Evolutionary conservation across 305 asterid species (phyloP).

Genomic region (Solanum aculeatissimum): DNA sequence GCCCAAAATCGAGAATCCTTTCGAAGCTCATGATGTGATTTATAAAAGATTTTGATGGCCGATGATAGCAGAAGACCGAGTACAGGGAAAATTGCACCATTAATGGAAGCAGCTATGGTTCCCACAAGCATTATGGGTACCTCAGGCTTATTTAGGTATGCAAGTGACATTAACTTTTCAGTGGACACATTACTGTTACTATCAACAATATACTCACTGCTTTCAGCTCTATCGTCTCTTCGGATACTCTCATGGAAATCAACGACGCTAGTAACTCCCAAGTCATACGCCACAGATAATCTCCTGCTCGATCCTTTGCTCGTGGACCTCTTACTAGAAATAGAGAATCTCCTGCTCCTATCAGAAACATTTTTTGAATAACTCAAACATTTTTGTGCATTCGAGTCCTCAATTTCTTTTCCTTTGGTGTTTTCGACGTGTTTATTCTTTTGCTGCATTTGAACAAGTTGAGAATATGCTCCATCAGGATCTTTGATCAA

Average conservation of each 20-base stretch:
- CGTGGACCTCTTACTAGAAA: not conserved
- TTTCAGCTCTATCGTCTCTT: not conserved
- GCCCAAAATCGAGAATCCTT: slow-evolving; percentile 36
- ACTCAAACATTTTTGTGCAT: not conserved
- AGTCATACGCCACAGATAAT: not conserved
- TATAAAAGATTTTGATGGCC: slow-evolving; percentile 5
- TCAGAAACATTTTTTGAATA: not conserved
- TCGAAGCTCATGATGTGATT: slow-evolving; percentile 8
- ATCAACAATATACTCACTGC: not conserved
- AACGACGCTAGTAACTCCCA: not conserved
- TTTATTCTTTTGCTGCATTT: not conserved
- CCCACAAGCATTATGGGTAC: slow-evolving; percentile 1
- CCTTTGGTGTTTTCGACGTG: not conserved
- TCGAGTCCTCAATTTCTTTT: not conserved
- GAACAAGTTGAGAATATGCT: slow-evolving; percentile 1
- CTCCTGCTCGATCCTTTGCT: slow-evolving; percentile 1
- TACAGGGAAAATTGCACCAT: not conserved
- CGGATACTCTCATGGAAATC: not conserved
- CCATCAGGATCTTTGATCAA: slow-evolving; percentile 1
- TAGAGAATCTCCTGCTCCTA: not conserved
- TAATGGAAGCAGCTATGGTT: not conserved
- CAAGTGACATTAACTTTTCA: not conserved
- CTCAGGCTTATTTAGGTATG: not conserved
- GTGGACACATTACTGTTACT: not conserved
- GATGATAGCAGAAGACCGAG: not conserved